phyloP scores from a whole-genome alignment of 1,139 yeast genomes.

The Tardiomyces depauwii region DNA sequence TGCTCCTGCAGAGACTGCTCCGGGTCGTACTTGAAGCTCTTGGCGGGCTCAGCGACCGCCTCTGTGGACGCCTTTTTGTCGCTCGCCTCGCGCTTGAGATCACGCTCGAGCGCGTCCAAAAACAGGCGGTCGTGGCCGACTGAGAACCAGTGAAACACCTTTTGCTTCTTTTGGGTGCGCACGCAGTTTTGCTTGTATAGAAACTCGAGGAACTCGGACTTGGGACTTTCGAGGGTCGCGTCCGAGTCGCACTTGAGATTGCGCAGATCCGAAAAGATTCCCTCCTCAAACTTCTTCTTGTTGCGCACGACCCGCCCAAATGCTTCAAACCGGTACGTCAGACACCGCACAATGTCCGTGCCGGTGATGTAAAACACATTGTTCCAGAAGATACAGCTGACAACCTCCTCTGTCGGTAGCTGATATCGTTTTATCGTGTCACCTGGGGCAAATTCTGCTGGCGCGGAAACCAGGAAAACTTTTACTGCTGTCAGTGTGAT shows the following conservation, averaged over 20 bases:
- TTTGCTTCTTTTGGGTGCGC: conserved; percentile 92
- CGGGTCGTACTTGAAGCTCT: conserved; percentile 29
- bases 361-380: conserved; percentile 87
- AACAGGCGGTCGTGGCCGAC: conserved; percentile 90
- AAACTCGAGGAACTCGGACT: conserved; percentile 76
- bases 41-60: conserved; percentile 32
- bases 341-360: conserved; percentile 88
- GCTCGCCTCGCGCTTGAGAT: conserved; percentile 59
- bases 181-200: conserved; percentile 78
- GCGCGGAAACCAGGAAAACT: conserved; percentile 83
- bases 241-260: conserved; percentile 79
- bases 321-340: conserved; percentile 79
- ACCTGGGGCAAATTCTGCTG: conserved; percentile 86
- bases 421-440: conserved; percentile 82
- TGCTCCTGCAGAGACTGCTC: conserved; percentile 29
- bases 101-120: conserved; percentile 91
- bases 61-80: conserved; percentile 27
- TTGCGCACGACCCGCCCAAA: conserved; percentile 81
- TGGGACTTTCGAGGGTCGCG: conserved; percentile 81
- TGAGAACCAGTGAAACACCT: conserved; percentile 93
- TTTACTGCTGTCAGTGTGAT: conserved; percentile 35
- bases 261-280: conserved; percentile 83
- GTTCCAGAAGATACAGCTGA: conserved; percentile 89
- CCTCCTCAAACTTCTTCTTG: conserved; percentile 93
- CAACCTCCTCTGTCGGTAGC: conserved; percentile 78